A percentile compares a stretch with the other conserved stretches of the same genome.
phyloP scores from a whole-genome alignment of 768 basidiomycete genomes.

The Sistotremastrum niveocremeum region DNA sequence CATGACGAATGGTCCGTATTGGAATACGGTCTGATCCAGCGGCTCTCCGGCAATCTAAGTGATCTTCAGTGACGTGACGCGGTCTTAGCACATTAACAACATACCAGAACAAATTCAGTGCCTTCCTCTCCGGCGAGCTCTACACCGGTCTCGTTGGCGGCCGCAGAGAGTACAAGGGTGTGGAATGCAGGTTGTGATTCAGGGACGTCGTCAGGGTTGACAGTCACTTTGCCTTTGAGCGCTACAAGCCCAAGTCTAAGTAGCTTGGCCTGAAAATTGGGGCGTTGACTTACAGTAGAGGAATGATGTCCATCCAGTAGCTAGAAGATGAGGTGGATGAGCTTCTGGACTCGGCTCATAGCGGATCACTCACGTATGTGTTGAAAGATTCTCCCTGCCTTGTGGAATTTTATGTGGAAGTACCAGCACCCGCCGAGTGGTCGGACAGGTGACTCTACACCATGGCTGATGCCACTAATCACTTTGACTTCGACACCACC shows the following conservation, averaged over 20 bases:
- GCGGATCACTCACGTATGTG: conserved; percentile 47
- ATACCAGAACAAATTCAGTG: conserved; percentile 65
- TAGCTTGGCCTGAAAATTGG: not conserved
- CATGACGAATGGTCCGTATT: conserved; percentile 84
- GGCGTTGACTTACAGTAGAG: conserved; percentile 47
- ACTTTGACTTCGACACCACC: conserved; percentile 66
- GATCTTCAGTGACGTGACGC: not conserved
- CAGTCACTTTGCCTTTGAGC: conserved; percentile 47
- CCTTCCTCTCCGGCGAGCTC: conserved; percentile 42
- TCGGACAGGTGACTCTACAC: conserved; percentile 74
- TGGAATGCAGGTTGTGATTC: conserved; percentile 45
- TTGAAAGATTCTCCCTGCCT: conserved; percentile 61
- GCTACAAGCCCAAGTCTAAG: conserved; percentile 23
- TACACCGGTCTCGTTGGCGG: conserved; percentile 51
- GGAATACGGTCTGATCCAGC: conserved; percentile 75
- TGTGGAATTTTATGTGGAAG: conserved; percentile 62
- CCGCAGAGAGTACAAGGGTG: conserved; percentile 70
- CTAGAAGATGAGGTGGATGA: conserved; percentile 21
- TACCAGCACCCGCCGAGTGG: conserved; percentile 93
- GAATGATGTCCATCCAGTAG: conserved; percentile 83
- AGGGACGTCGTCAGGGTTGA: conserved; percentile 33
- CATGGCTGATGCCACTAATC: conserved; percentile 82
- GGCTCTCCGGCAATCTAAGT: conserved; percentile 72
- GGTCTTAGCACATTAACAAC: conserved; percentile 7
- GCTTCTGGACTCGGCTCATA: not conserved